A percentile compares a stretch with the other conserved stretches of the same genome.
phyloP scores from a whole-genome alignment of 2,329 filamentous ascomycete species.

The Tricladium varicosporioides region DNA sequence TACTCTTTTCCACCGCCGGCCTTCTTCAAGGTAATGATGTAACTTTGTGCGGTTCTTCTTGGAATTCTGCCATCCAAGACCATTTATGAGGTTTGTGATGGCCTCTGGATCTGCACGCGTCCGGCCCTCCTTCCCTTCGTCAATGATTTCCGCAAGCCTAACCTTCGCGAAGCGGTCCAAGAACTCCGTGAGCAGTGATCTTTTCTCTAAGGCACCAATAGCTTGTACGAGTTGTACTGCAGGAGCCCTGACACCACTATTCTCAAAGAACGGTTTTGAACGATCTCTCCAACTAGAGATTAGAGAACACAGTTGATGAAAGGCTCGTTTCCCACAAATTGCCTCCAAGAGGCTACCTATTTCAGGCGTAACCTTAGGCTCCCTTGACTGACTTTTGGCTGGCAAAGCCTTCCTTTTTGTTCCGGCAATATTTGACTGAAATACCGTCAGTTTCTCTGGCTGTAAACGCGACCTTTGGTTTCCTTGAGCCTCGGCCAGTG shows the following conservation, averaged over 20 bases:
- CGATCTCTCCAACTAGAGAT: constrained; percentile 5
- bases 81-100: constrained; percentile 7
- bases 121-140: constrained; percentile 5
- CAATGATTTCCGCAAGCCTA: constrained; percentile 7
- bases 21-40: constrained; percentile 10
- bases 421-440: background rate
- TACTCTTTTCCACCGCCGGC: constrained; percentile 10
- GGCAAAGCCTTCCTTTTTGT: constrained; percentile 2
- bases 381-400: constrained; percentile 1
- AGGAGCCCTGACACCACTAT: background rate
- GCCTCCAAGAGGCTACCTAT: constrained; percentile 5
- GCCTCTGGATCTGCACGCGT: background rate
- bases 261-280: constrained; percentile 4
- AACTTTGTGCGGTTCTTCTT: constrained; percentile 1
- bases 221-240: constrained; percentile 3
- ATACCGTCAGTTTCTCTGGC: background rate
- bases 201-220: constrained; percentile 5
- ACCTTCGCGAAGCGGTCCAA: constrained; percentile 4
- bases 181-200: constrained; percentile 7
- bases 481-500: background rate
- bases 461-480: constrained; percentile 2
- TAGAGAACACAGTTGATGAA: constrained; percentile 8
- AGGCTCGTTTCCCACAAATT: constrained; percentile 5
- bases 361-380: constrained; percentile 1
- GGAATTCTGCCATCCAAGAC: constrained; percentile 1